Base-by-base conservation (phyloP, 2,329 filamentous ascomycete species). In the Clarireedia monteithiana region DNA sequence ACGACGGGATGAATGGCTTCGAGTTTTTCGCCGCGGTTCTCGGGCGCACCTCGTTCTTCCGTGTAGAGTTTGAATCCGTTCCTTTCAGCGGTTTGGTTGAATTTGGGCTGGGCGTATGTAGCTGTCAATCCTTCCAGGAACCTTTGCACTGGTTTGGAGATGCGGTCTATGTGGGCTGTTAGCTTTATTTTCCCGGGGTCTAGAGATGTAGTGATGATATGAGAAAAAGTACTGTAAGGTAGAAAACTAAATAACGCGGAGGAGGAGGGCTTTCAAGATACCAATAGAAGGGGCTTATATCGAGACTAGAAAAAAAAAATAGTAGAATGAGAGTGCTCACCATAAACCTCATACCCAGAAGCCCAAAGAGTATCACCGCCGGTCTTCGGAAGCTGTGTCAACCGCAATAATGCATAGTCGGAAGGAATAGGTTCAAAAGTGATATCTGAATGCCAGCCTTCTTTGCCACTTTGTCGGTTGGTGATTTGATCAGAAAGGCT, bases 311-410 rank as follows among this genome's bases (percentile, higher is more conserved):
- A 34, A 34, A 10, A 10, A 34, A 34, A 12, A 20, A 20, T 20
- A 9, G 30, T 1, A 12, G 5, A 12, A 20, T 2, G 20, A 20
- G 20, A 12, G 7, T 4, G 7, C 30, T 34, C 30, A 63, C 87
- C 84, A 63, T 85, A 87, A 7, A 85, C 69, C 62, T 87, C 83
- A 64, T 86, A 86, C 0, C 82, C 83, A 1, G 81, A 84, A 0
- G 83, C 83, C 82, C 83, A 87, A 6, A 87, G 75, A 0, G 84
- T 86, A 67, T 80, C 66, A 71, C 65, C 67, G 23, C 66, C 67
- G 17, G 63, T 66, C 38, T 64, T 64, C 6, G 67, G 67, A 7
- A 68, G 46, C 17, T 67, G 57, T 2, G 62, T 66, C 23, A 68
- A 53, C 9, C 62, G 59, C 27, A 68, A 52, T 0, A 79, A 74